Conservation (phyloP, 192 early-diverging fungal species). For the Coemansia sp. region DNA sequence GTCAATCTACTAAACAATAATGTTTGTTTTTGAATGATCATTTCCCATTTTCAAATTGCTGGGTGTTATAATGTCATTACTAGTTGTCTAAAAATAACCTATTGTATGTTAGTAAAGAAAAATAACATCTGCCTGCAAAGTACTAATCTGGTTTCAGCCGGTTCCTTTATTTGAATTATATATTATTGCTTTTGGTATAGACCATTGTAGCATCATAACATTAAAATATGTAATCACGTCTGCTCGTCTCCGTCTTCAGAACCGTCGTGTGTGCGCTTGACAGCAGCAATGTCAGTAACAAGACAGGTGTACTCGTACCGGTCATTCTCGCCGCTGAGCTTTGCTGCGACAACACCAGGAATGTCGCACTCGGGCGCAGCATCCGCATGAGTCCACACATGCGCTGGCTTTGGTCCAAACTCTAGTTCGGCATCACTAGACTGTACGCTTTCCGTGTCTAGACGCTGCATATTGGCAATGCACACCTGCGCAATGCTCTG, state of each 20-base stretch:
- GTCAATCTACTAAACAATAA: no score
- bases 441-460: constrained; percentile 18
- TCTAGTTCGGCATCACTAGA: constrained; percentile 26
- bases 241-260: background rate
- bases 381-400: constrained; percentile 30
- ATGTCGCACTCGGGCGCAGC: constrained; percentile 27
- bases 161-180: no score
- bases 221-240: background rate
- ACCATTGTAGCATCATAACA: background rate
- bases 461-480: constrained; percentile 54
- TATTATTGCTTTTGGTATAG: no score
- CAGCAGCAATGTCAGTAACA: constrained; percentile 37
- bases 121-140: no score
- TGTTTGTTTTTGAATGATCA: no score
- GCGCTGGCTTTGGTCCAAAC: constrained; percentile 22
- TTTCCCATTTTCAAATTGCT: no score
- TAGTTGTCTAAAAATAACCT: no score
- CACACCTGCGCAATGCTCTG: constrained; percentile 53
- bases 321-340: constrained; percentile 35
- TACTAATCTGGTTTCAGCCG: no score
- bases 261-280: constrained; percentile 18
- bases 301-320: constrained; percentile 32
- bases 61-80: no score
- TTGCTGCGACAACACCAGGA: constrained; percentile 26
- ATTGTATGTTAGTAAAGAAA: no score